Evolutionary conservation across 2,329 filamentous ascomycete genomes (phyloP).

Genomic region (Gnomoniopsis sp.): DNA sequence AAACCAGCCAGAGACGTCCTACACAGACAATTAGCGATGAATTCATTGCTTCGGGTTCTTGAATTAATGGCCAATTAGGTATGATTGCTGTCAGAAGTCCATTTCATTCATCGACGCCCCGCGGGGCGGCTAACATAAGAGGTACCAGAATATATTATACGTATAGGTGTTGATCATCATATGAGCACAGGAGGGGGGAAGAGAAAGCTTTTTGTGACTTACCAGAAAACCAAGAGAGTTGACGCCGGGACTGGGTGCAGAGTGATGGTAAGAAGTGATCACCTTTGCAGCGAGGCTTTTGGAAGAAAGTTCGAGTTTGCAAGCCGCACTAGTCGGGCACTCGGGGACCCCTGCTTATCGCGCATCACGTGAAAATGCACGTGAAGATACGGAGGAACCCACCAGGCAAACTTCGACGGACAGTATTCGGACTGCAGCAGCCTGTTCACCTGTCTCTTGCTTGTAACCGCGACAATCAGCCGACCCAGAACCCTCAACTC

Average conservation of each 20-base stretch:
- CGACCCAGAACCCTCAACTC: constrained; percentile 26
- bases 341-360: neutral
- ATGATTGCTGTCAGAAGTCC: constrained; percentile 69
- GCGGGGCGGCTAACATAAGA: constrained; percentile 80
- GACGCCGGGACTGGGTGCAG: neutral
- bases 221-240: constrained; percentile 23
- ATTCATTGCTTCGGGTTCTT: neutral
- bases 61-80: constrained; percentile 12
- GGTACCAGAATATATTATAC: constrained; percentile 84
- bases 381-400: neutral
- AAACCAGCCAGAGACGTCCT: neutral
- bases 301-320: neutral
- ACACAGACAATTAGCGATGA: neutral
- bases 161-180: constrained; percentile 71
- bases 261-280: neutral
- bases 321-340: neutral
- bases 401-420: neutral
- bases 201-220: constrained; percentile 25
- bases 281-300: too few relatives aligned
- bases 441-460: constrained; percentile 14
- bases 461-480: constrained; percentile 22
- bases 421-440: too few relatives aligned
- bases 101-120: constrained; percentile 70
- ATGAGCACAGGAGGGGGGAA: constrained; percentile 24
- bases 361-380: neutral